Percentiles rank a stretch among this genome's conserved stretches.
phyloP scores from a whole-genome alignment of 352 stramenopile species.

The Phytopythium helicoides region DNA sequence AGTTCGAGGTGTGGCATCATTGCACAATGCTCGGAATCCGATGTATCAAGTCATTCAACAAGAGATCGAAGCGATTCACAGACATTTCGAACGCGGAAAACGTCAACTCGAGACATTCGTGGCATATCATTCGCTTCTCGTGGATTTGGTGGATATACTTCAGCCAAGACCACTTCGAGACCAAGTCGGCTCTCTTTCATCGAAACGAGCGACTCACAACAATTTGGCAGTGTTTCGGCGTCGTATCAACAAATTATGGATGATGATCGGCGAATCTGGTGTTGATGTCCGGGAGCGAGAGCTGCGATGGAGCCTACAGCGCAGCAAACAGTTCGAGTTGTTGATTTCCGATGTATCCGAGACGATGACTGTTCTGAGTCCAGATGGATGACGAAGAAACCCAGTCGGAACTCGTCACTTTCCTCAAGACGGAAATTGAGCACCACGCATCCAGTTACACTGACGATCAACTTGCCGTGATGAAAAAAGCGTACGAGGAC shows the following conservation, averaged over 20 bases:
- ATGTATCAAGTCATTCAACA: no score
- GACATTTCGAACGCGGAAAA: no score
- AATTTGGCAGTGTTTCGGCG: conserved; percentile 1
- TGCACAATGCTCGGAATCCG: no score
- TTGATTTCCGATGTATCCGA: conserved; percentile 7
- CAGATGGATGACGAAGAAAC: not conserved
- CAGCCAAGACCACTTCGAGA: no score
- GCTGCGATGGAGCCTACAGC: not conserved
- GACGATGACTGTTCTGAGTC: not conserved
- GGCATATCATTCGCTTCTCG: no score
- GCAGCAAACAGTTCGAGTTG: conserved; percentile 3
- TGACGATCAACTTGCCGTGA: not conserved
- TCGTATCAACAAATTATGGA: not conserved
- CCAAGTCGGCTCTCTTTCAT: not conserved
- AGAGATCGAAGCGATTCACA: no score
- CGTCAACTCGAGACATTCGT: no score
- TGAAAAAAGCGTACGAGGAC: conserved; percentile 3
- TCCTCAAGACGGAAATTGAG: not conserved
- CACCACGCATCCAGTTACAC: not conserved
- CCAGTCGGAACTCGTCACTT: not conserved
- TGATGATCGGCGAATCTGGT: not conserved
- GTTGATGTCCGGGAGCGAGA: not conserved
- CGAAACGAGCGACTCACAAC: not conserved
- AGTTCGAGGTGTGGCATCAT: no score
- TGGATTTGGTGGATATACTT: no score